Base-by-base conservation (phyloP, 2,329 filamentous ascomycete species). In the Magnaporthales sp. region DNA sequence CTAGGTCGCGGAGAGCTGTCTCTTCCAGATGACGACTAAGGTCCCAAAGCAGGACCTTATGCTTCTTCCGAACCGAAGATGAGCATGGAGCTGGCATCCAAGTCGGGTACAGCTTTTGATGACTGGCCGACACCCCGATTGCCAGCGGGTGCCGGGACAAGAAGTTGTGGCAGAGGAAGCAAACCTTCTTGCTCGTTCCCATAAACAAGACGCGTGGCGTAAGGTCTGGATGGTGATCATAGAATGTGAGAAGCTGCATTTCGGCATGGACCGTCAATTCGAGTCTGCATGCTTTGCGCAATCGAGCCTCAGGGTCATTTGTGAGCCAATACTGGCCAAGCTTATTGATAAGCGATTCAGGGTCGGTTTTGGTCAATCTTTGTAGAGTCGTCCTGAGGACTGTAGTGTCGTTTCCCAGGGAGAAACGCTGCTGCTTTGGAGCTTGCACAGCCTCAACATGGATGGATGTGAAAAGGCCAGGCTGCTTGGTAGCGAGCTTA, bases 171-270 rank as follows among this genome's bases (percentile, higher is more conserved):
- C 71, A 73, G 60, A 72, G 68, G 67, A 69, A 73, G 67, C 72
- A 73, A 8, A 70, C 69, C 67, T 73, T 73, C 67, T 72, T 73
- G 68, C 72, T 72, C 7, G 69, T 70, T 27, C 72, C 71, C 26
- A 73, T 72, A 29, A 72, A 72, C 26, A 54, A 66, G 62, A 71
- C 38, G 8, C 58, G 67, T 13, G 71, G 71, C 24, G 31, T 68
- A 19, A 38, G 63, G 38, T 67, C 30, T 30, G 62, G 68, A 66
- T 72, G 68, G 38, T 68, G 66, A 51, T 73, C 72, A 67, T 73
- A 73, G 56, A 73, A 73, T 56, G 61, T 68, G 63, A 73, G n/a
- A 30, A 73, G 63, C 66, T 73, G 71, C 64, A 73, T 66, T 68
- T 73, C 71, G 38, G 71, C 71, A 65, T 73, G 71, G n/a, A 71